Base-by-base conservation (phyloP, 371 early-diverging fungal species). In the Entomophthora muscae region DNA sequence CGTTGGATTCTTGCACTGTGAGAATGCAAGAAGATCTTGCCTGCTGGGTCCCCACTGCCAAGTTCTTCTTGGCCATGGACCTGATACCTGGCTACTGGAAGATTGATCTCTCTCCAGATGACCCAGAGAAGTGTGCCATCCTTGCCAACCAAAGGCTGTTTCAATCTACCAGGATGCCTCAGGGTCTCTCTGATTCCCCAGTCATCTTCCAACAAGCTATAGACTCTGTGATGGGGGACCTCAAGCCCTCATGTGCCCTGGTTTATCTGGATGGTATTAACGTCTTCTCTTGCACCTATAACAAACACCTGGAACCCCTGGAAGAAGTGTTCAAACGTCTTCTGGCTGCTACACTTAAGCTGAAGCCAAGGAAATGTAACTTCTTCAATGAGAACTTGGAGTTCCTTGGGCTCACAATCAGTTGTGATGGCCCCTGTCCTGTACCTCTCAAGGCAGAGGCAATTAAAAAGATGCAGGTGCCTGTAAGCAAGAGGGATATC, bases 181-280 rank as follows among this genome's bases (percentile, higher is more conserved):
- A 42, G 17, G 42, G 42, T 42, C 17, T 42, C 5, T 42, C 60
- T 17, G 17, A 42, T 42, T 5, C 42, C 17, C 42, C 17, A 17
- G 42, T 42, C 10, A 42, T 17, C 17, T 42, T 42, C 42, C 42
- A 42, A 17, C 42, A 17, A 10, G 42, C 5, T 42, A 42, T 42
- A 17, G 42, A 42, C 17, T 42, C 42, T 10, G 17, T 42, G 17
- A 5, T 42, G 5, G 17, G 42, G 5, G 42, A 42, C 42, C 17
- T 42, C 10, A 42, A 42, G 17, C 42, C 17, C 5, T 42, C 17
- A 5, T 42, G 42, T 17, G 42, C 17, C 10, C 42, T 42, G 17
- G 70, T 72, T 26, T 75, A 74, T 61, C 26, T 75, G 0, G 72
- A 78, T 66, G 70, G 75, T 69, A 66, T 78, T 12, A 60, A 28